Percentiles rank a stretch among this genome's conserved stretches.
Conservation (phyloP, 2,329 filamentous ascomycete genomes). For the Trichoderma semiorbis region DNA sequence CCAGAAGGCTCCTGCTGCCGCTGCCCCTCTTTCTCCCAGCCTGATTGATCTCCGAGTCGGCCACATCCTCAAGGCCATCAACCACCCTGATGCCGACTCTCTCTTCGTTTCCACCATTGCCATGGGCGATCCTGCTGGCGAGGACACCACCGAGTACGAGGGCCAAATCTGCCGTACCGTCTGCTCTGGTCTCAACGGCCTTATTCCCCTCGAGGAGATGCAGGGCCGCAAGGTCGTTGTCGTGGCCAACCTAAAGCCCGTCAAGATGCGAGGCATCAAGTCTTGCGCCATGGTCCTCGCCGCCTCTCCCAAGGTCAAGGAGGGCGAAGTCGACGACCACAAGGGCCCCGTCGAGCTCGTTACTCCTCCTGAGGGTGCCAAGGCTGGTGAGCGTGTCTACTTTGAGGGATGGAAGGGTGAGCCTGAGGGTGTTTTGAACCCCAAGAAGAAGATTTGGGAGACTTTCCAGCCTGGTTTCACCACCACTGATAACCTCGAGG, state of each 20-base stretch:
- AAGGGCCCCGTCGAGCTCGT: constrained; percentile 91
- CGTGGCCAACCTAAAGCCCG: constrained; percentile 96
- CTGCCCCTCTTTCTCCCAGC: constrained; percentile 74
- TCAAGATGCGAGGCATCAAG: constrained; percentile 92
- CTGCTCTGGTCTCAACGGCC: constrained; percentile 92
- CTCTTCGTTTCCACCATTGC: constrained; percentile 94
- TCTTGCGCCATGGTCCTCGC: constrained; percentile 87
- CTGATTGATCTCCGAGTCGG: constrained; percentile 95
- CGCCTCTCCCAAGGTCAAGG: constrained; percentile 77
- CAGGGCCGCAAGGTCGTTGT: constrained; percentile 92
- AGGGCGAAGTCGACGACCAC: constrained; percentile 81
- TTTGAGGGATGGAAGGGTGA: constrained; percentile 95
- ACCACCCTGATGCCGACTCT: constrained; percentile 95
- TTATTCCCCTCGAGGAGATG: constrained; percentile 93
- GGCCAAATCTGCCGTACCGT: constrained; percentile 91
- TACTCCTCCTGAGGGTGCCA: constrained; percentile 70
- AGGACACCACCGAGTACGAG: constrained; percentile 88
- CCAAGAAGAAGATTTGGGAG: constrained; percentile 99
- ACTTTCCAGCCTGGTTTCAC: constrained; percentile 94
- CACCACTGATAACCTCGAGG: constrained; percentile 75
- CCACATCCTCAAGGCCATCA: constrained; percentile 92
- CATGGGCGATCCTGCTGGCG: constrained; percentile 81
- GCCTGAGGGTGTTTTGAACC: constrained; percentile 90
- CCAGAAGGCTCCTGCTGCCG: constrained; percentile 61
- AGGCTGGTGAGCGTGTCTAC: constrained; percentile 82